Base-by-base conservation (phyloP, 2,329 filamentous ascomycete species). In the Hirsutella thompsonii region DNA sequence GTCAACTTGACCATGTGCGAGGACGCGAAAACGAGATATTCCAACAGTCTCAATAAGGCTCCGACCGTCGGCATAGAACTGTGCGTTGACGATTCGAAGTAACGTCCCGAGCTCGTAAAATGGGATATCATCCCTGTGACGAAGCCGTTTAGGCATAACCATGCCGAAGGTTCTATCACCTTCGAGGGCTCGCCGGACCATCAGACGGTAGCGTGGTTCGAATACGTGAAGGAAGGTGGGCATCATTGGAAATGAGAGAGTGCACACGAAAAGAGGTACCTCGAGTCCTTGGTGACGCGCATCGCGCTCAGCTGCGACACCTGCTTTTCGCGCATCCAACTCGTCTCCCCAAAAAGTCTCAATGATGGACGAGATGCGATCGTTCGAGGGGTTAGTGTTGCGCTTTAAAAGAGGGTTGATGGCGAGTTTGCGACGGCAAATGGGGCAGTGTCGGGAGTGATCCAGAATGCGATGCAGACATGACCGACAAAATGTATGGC, bases 151-250 rank as follows among this genome's bases (percentile, higher is more conserved):
- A 46, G 79, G 79, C 53, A 85, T 72, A 16, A 94, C 72, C 83
- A 94, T 94, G 20, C 89, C 89, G 53, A 95, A 94, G 20, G 77
- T 83, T 13, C 76, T 69, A 45, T 82, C 76, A 0, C 79, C 77
- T 46, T 88, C 81, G 40, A 93, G 66, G 0, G 78, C 82, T 29
- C 87, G 76, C 37, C 82, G 74, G 30, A 94, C 81, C 86, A 94
- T 92, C n/a, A 92, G 68, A 8, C 86, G 77, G 56, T 94, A 94
- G 6, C 84, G 74, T n/a, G 85, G 84, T 57, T 94, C 89, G 54
- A 94, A 94, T n/a, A 95, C 76, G 52, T 93, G 84, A 3, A 94
- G 66, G 49, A 92, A 92, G 0, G 85, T 89, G 0, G 83, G 86
- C 76, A 90, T 87, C 2, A 72, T 69, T 1, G 89, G 89, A 50